Conservation (phyloP, 2,329 filamentous ascomycete genomes). For the Graphiopsis chlorocephala region DNA sequence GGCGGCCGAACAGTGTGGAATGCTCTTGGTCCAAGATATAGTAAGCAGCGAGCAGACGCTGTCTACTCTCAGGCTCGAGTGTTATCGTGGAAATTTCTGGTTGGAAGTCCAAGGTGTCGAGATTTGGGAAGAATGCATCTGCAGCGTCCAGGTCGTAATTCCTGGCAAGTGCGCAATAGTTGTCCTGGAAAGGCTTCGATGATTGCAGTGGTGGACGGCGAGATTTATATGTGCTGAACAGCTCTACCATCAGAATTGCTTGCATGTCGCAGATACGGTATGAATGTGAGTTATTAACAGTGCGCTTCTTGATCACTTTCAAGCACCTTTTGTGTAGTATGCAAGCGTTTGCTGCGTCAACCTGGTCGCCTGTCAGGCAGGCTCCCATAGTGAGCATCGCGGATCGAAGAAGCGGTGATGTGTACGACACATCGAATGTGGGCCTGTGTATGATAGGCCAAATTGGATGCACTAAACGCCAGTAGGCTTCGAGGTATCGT, state of each 20-base stretch:
- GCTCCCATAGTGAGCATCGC: slow-evolving; percentile 46
- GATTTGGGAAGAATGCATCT: slow-evolving; percentile 25
- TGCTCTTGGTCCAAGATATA: slow-evolving; percentile 44
- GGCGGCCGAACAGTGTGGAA: slow-evolving; percentile 28
- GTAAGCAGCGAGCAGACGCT: slow-evolving; percentile 39
- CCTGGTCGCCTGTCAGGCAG: slow-evolving; percentile 37
- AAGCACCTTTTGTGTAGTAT: slow-evolving; percentile 42
- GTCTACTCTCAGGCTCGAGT: background rate
- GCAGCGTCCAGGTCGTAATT: slow-evolving; percentile 24
- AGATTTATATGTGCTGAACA: slow-evolving; percentile 42
- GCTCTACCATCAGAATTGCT: slow-evolving; percentile 43
- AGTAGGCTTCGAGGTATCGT: slow-evolving; percentile 45
- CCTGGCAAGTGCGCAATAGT: slow-evolving; percentile 31
- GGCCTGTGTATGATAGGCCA: slow-evolving; percentile 45
- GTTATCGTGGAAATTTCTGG: background rate
- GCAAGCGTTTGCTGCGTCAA: slow-evolving; percentile 36
- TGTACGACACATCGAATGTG: slow-evolving; percentile 35
- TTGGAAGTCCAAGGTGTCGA: background rate
- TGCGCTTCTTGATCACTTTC: slow-evolving; percentile 38
- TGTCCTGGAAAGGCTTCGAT: slow-evolving; percentile 38
- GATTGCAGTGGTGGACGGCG: slow-evolving; percentile 38
- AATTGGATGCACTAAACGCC: slow-evolving; percentile 44
- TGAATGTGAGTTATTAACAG: slow-evolving; percentile 23
- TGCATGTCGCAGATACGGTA: slow-evolving; percentile 41
- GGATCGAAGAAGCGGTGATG: slow-evolving; percentile 44